Conservation (phyloP, 2,329 filamentous ascomycete species). For the Proliferodiscus dingleyae region DNA sequence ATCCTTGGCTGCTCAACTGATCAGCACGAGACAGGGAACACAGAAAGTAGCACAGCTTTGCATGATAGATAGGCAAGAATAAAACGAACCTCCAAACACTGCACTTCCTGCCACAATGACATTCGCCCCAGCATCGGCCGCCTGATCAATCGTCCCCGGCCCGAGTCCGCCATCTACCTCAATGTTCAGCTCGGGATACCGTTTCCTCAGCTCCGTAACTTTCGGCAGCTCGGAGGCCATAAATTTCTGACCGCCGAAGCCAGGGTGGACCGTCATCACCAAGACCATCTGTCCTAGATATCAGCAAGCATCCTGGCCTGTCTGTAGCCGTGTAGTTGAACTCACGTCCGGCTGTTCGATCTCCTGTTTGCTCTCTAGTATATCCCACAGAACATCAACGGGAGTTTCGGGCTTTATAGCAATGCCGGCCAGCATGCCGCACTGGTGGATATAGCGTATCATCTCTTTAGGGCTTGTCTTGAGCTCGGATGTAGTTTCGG, state of each 20-base stretch:
- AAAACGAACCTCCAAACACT: too few relatives aligned
- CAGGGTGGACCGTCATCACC: conserved; percentile 96
- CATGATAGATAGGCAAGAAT: too few relatives aligned
- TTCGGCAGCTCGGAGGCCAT: conserved; percentile 96
- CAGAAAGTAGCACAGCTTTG: too few relatives aligned
- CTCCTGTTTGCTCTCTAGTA: conserved; percentile 67
- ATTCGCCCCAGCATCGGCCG: conserved; percentile 92
- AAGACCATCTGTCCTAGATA: conserved; percentile 74
- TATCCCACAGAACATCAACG: conserved; percentile 88
- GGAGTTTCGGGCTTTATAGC: conserved; percentile 91
- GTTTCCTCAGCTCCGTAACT: conserved; percentile 74
- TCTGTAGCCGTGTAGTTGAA: conserved; percentile 18
- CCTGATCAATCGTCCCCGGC: conserved; percentile 83
- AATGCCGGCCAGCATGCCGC: conserved; percentile 85
- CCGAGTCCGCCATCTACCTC: conserved; percentile 94
- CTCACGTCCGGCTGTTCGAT: conserved; percentile 85
- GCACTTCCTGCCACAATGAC: conserved; percentile 97
- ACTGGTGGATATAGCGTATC: conserved; percentile 84
- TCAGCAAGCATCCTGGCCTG: conserved; percentile 10
- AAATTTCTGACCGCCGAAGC: conserved; percentile 97
- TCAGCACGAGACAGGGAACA: too few relatives aligned
- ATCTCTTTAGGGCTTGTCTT: conserved; percentile 80
- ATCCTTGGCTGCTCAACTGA: conserved; percentile 78
- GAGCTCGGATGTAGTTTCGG: conserved; percentile 60
- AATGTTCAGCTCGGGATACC: conserved; percentile 90